These are phyloP conservation scores for Aspergillus intermedius DNA, from an alignment of 2,329 filamentous ascomycete genomes.

Conservation along the genomic window DNA sequence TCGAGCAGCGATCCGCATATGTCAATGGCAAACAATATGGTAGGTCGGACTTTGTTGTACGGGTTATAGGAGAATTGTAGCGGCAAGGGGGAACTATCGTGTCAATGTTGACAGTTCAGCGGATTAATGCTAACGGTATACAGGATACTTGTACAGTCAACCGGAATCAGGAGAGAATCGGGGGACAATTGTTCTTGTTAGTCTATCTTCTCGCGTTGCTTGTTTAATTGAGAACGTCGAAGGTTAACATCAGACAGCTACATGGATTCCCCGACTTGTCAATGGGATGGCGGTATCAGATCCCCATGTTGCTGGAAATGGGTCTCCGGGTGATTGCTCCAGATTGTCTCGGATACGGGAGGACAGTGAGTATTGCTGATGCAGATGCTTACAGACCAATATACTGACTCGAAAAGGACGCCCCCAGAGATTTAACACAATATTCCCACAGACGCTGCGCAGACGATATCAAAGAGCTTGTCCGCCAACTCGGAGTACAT, in stretches of 20 bases:
- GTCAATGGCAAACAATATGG: slow-evolving; percentile 67
- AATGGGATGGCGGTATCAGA: slow-evolving; percentile 84
- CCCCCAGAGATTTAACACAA: slow-evolving; percentile 54
- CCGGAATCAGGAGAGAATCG: slow-evolving; percentile 39
- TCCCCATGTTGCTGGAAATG: slow-evolving; percentile 65
- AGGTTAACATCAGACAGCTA: slow-evolving; percentile 36
- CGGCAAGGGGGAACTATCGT: neutral
- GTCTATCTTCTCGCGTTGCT: neutral
- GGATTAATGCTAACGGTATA: neutral
- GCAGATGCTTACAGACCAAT: neutral
- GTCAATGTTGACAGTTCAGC: neutral
- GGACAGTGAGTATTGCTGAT: slow-evolving; percentile 48
- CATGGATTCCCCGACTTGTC: slow-evolving; percentile 80
- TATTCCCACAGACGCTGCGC: slow-evolving; percentile 69
- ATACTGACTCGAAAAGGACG: slow-evolving; percentile 40
- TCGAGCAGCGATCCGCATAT: slow-evolving; percentile 56
- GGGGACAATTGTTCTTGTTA: slow-evolving; percentile 51
- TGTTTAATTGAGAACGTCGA: neutral
- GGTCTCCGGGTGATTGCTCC: slow-evolving; percentile 75
- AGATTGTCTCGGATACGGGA: slow-evolving; percentile 81
- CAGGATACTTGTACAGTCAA: slow-evolving; percentile 49
- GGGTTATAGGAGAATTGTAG: neutral
- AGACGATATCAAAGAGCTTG: slow-evolving; percentile 68
- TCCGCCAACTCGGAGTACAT: slow-evolving; percentile 49
- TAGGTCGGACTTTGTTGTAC: slow-evolving; percentile 13